phyloP scores from a whole-genome alignment of 495 filamentous ascomycete species.

The Xylaria intraflava region DNA sequence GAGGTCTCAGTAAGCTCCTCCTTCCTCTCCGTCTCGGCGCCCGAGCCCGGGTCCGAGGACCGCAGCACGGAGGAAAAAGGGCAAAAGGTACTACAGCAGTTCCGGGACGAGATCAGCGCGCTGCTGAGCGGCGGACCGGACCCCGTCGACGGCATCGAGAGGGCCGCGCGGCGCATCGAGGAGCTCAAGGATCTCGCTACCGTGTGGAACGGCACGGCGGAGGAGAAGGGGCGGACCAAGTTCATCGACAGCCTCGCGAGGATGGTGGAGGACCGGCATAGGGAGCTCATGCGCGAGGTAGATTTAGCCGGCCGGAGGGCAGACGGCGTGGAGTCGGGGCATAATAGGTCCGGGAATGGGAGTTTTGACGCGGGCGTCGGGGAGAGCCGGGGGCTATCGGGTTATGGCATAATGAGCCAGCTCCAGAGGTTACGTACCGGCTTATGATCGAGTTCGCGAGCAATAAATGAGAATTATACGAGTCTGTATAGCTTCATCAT shows the following conservation, averaged over 20 bases:
- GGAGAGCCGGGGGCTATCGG: constrained; percentile 36
- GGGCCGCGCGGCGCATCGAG: constrained; percentile 63
- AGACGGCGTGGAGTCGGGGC: constrained; percentile 21
- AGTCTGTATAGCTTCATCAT: too few relatives aligned
- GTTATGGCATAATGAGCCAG: constrained; percentile 75
- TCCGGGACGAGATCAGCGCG: constrained; percentile 64
- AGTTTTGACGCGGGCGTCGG: constrained; percentile 17
- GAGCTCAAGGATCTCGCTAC: constrained; percentile 61
- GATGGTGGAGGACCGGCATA: constrained; percentile 51
- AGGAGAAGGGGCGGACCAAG: constrained; percentile 75
- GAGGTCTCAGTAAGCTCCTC: constrained; percentile 65
- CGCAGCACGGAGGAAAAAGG: constrained; percentile 71
- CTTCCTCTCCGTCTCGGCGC: constrained; percentile 74
- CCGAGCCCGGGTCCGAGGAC: constrained; percentile 56
- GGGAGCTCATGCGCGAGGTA: constrained; percentile 49
- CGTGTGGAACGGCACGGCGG: constrained; percentile 91
- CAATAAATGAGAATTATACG: too few relatives aligned
- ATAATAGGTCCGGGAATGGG: constrained; percentile 21
- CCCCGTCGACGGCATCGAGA: constrained; percentile 53
- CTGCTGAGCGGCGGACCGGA: constrained; percentile 51
- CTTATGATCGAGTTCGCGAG: constrained; percentile 39
- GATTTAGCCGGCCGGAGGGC: constrained; percentile 32
- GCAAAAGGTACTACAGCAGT: constrained; percentile 59
- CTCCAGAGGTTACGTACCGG: constrained; percentile 73
- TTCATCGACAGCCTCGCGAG: constrained; percentile 74